phyloP scores from a whole-genome alignment of 148 eudicot genomes.

The Camellia sinensis region DNA sequence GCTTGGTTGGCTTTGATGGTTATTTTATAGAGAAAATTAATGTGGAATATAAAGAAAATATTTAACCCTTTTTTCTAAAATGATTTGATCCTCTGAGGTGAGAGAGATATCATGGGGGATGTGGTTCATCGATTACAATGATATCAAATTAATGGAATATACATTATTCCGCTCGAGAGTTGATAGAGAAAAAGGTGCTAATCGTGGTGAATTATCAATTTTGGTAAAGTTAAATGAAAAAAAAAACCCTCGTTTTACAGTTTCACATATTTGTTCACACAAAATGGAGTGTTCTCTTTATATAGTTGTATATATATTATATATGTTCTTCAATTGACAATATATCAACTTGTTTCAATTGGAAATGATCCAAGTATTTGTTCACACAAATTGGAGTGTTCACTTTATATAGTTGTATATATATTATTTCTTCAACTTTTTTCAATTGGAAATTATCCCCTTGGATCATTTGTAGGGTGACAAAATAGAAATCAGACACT shows the following conservation, averaged over 20 bases:
- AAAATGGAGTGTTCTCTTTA: neutral
- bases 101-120: too few relatives aligned
- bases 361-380: neutral
- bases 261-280: too few relatives aligned
- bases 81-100: neutral
- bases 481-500: neutral
- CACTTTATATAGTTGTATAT: too few relatives aligned
- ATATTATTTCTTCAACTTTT: too few relatives aligned
- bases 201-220: too few relatives aligned
- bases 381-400: neutral
- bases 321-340: neutral
- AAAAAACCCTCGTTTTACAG: too few relatives aligned
- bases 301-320: too few relatives aligned
- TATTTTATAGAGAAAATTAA: neutral
- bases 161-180: too few relatives aligned
- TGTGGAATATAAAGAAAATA: neutral
- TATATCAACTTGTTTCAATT: neutral
- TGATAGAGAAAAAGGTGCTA: too few relatives aligned
- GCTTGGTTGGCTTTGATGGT: neutral
- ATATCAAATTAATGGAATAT: too few relatives aligned
- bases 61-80: neutral
- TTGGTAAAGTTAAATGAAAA: too few relatives aligned
- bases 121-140: neutral
- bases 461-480: neutral
- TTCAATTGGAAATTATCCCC: too few relatives aligned